Conservation (phyloP, 176 grass and related monocot genomes). For the Eremochloa ophiuroides region DNA sequence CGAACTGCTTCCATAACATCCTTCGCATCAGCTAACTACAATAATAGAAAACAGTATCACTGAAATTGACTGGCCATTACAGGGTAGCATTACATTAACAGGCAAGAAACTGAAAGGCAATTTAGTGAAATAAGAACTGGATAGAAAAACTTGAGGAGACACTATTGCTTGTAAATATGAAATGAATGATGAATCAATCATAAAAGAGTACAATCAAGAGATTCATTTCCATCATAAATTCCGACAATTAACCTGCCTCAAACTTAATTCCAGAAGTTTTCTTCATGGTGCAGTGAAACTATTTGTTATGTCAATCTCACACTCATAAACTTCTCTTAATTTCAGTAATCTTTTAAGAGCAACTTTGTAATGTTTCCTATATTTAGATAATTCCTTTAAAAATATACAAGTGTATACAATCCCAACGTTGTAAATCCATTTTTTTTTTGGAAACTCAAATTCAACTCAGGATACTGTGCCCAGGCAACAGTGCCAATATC, state of each 20-base stretch:
- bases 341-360: neutral
- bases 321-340: neutral
- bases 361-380: neutral
- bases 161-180: neutral
- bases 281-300: neutral
- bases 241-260: neutral
- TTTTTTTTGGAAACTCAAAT: neutral
- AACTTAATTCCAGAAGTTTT: neutral
- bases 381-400: neutral
- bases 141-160: neutral
- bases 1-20: slow-evolving; percentile 80
- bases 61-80: neutral
- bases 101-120: neutral
- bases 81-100: neutral
- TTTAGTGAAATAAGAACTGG: neutral
- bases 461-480: neutral
- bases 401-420: neutral
- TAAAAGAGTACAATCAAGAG: neutral
- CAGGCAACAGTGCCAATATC: neutral
- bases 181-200: neutral
- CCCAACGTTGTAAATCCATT: neutral
- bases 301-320: neutral
- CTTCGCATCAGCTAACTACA: slow-evolving; percentile 76
- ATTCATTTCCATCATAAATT: neutral
- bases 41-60: neutral